These are phyloP conservation scores for Oxyria digyna DNA, from an alignment of 148 eudicot genomes.

Conservation along the genomic window DNA sequence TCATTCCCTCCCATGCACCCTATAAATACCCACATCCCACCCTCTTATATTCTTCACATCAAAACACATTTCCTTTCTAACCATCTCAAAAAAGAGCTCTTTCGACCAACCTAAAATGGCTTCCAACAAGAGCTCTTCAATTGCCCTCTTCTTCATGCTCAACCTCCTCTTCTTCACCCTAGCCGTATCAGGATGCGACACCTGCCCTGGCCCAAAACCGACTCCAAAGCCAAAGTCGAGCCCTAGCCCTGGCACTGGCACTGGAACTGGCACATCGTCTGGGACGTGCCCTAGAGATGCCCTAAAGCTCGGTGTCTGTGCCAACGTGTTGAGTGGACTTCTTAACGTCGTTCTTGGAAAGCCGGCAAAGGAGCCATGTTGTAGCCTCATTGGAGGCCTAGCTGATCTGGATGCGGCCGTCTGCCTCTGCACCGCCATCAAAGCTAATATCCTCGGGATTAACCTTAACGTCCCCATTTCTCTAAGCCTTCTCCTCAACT, in stretches of 20 bases:
- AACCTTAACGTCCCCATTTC: neutral
- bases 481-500: neutral
- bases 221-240: neutral
- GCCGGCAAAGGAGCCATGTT: neutral
- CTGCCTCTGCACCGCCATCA: neutral
- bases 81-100: no score
- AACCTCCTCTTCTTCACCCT: conserved; percentile 1
- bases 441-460: neutral
- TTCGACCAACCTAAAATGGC: neutral
- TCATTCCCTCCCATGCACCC: neutral
- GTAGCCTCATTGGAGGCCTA: neutral
- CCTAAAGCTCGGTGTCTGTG: neutral
- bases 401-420: neutral
- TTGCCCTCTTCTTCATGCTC: neutral
- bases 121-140: neutral
- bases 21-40: neutral
- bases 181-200: neutral
- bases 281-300: conserved; percentile 1
- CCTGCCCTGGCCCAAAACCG: neutral
- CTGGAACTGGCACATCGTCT: neutral
- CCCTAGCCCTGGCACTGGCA: no score
- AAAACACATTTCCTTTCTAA: neutral
- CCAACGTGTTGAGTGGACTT: neutral
- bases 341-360: neutral
- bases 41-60: neutral